Base-by-base conservation (phyloP, 2,329 filamentous ascomycete genomes). In the Fusarium chlamydosporum region DNA sequence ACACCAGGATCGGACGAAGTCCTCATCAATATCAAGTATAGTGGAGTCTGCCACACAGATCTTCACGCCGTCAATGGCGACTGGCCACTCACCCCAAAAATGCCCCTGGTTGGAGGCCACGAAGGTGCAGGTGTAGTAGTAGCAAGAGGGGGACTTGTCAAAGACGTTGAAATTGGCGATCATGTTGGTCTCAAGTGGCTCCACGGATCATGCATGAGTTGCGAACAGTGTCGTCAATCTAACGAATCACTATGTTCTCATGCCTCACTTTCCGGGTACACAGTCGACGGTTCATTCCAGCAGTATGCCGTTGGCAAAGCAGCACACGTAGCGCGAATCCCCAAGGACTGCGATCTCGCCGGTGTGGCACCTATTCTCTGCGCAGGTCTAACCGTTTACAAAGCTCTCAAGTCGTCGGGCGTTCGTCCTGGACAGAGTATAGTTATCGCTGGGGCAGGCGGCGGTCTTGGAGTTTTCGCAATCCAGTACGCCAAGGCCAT, bases 31-130 rank as follows among this genome's bases (percentile, higher is more conserved):
- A 87, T 96, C 84, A 93, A 93, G 79, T 96, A 89, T 83, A 91
- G 90, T n/a, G 93, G 93, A 75, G 92, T 96, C 69, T 96, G 92
- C 84, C 92, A 95, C 82, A 95, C 92, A 15, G 92, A 96, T 78
- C 84, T 85, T 29, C 83, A 86, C 76, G 92, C 92, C 68, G 85
- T 94, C 79, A 92, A 92, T 65, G 93, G 93, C 48, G 93, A 96
- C 82, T 96, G 93, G 93, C 93, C 93, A 31, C 80, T 96, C 42
- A 78, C 83, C 4, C 86, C 86, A 75, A 96, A 96, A 82, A 83
- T 93, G 61, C 92, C 93, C 18, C 86, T 96, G 4, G 90, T 97
- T 46, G 93, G 93, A 75, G 92, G 92, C 16, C 89, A 89, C 76
- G 86, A 89, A 76, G 87, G 93, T 72, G 92, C 92, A 26, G 93